Base-by-base conservation (phyloP, 2,329 filamentous ascomycete genomes). In the Lasiodiplodia hormozganensis region DNA sequence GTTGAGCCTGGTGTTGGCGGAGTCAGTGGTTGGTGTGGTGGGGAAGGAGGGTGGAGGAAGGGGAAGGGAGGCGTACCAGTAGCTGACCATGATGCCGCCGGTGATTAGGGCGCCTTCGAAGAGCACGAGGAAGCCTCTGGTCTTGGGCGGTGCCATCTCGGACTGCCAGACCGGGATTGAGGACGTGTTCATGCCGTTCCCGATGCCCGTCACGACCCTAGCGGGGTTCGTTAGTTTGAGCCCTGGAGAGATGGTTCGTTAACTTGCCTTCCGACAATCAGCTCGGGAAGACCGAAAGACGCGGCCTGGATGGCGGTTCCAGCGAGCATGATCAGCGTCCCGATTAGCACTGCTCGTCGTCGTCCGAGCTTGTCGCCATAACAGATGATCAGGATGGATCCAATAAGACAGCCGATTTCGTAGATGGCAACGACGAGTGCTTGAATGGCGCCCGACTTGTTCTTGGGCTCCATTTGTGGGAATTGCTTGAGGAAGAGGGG, bases 81-180 rank as follows among this genome's bases (percentile, higher is more conserved):
- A 85, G 16, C 83, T 82, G 57, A 85, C 83, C 28, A 82, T 75
- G 52, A 81, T 84, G 58, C 84, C 83, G 62, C 85, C 82, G 43
- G 83, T 82, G 65, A 85, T 82, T 57, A 80, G 80, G 74, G 83
- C 84, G 73, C 82, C 84, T 73, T 83, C 86, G 60, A 88, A 85
- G 76, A 86, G 87, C 71, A 89, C 88, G 67, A 89, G 78, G 62
- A 87, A 83, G 71, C 87, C 87, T 72, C 87, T 83, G 75, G 88
- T 88, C 75, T 84, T 82, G 16, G 86, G 84, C 65, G 80, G 80
- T 16, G 82, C 83, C 73, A 82, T 83, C 73, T 86, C 84, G 2
- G 83, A 83, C 76, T 85, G 84, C 73, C 85, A 86, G 18, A 83
- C 84, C 4, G 84, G 84, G 34, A 85, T 85, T 3, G 84, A 85